phyloP scores from a whole-genome alignment of 169 alveolate genomes.

The Cyclospora cayetanensis region DNA sequence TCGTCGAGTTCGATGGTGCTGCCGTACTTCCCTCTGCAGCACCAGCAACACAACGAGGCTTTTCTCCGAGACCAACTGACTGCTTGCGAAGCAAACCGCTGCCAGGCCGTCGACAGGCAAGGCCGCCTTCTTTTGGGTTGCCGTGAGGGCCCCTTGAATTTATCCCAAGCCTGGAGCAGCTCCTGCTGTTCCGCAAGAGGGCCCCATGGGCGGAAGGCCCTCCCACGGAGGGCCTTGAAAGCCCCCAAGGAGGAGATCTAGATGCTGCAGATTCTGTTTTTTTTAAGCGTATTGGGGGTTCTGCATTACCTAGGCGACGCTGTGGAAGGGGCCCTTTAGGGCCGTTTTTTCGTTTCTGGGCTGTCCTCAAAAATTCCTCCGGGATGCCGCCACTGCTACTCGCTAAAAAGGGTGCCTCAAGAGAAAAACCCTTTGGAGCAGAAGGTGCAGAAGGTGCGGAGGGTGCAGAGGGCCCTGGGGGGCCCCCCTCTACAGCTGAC shows the following conservation, averaged over 20 bases:
- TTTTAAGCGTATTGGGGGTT: neutral
- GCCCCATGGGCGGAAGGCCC: neutral
- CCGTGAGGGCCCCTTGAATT: neutral
- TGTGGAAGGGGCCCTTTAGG: too few relatives aligned
- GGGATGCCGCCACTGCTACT: neutral
- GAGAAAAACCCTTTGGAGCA: neutral
- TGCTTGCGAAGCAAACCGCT: neutral
- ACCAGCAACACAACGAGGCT: neutral
- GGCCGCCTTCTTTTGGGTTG: neutral
- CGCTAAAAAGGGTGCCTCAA: neutral
- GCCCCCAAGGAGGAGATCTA: neutral
- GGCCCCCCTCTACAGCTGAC: neutral
- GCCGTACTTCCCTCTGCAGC: neutral
- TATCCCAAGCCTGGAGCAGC: neutral
- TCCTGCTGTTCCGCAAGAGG: neutral
- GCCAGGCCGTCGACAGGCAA: neutral
- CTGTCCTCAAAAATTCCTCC: neutral
- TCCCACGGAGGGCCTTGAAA: neutral
- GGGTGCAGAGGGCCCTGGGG: neutral
- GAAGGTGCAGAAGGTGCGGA: neutral
- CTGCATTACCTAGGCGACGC: neutral
- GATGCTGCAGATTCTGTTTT: too few relatives aligned
- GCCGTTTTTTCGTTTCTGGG: neutral
- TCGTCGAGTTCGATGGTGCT: too few relatives aligned
- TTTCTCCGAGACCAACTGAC: neutral